Percentiles rank a stretch among this genome's conserved stretches.
Conservation (phyloP, 345 rosid species). For the Microcos paniculata region DNA sequence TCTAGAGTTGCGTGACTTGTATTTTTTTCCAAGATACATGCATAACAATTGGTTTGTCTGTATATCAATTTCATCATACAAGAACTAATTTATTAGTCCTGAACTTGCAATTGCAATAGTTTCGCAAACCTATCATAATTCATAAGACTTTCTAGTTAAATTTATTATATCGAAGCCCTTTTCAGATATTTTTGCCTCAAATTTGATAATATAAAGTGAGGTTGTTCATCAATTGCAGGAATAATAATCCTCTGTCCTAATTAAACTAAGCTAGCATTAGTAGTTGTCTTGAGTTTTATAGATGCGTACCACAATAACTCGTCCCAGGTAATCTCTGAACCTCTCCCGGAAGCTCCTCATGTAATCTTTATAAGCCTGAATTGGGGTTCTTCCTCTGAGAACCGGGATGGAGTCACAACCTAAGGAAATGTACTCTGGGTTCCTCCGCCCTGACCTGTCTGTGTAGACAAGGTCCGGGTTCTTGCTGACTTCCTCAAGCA, state of each 20-base stretch:
- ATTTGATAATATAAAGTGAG: too few relatives aligned
- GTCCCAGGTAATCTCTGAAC: conserved; percentile 67
- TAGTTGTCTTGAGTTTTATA: background rate
- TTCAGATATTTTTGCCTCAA: too few relatives aligned
- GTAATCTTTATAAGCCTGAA: conserved; percentile 87
- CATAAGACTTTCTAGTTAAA: background rate
- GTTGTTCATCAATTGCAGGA: background rate
- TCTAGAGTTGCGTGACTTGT: background rate
- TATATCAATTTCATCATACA: background rate
- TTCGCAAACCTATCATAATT: background rate
- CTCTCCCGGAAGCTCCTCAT: conserved; percentile 91
- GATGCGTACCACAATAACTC: conserved; percentile 69
- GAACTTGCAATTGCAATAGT: background rate
- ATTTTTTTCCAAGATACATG: background rate
- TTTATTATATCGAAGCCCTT: too few relatives aligned
- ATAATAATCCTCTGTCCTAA: background rate
- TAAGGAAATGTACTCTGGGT: conserved; percentile 87
- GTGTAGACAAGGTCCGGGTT: conserved; percentile 92
- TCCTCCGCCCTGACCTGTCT: conserved; percentile 86
- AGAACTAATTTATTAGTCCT: background rate
- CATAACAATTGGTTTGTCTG: too few relatives aligned
- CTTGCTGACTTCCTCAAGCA: conserved; percentile 86
- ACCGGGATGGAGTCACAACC: conserved; percentile 86
- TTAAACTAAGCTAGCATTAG: background rate
- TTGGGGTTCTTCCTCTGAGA: conserved; percentile 85